phyloP scores from a whole-genome alignment of 2,329 filamentous ascomycete species.

The Trichoderma endophyticum region DNA sequence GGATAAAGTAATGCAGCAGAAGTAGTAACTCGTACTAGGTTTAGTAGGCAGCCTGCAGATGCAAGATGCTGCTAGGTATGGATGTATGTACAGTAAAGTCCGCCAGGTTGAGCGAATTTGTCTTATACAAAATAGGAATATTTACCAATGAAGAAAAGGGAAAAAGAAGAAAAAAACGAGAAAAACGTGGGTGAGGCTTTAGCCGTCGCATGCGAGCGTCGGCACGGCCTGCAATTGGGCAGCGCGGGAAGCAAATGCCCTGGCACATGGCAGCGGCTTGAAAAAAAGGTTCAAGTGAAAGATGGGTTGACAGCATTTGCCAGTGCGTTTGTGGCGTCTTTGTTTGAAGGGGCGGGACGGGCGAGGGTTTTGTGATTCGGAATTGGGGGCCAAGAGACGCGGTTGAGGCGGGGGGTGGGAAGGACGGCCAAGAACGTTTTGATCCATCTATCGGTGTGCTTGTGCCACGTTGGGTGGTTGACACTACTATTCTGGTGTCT shows the following conservation, averaged over 20 bases:
- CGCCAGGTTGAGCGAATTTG: constrained; percentile 8
- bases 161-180: not conserved
- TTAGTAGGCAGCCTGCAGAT: not conserved
- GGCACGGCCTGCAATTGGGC: constrained; percentile 1
- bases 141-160: too few relatives aligned
- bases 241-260: not conserved
- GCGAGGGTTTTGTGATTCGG: not conserved
- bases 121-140: not conserved
- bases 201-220: not conserved
- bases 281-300: not conserved
- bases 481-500: not conserved
- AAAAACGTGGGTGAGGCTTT: not conserved
- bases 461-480: not conserved
- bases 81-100: not conserved
- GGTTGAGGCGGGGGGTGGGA: not conserved
- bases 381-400: not conserved
- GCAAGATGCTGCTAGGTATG: not conserved
- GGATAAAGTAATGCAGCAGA: not conserved
- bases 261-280: not conserved
- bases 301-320: not conserved
- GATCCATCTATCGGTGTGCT: constrained; percentile 1
- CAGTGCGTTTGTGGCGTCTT: constrained; percentile 3
- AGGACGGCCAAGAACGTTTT: not conserved
- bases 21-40: not conserved
- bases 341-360: constrained; percentile 1